These are phyloP conservation scores for Phytophthora brassicae DNA, from an alignment of 352 stramenopile species.

Conservation along the genomic window DNA sequence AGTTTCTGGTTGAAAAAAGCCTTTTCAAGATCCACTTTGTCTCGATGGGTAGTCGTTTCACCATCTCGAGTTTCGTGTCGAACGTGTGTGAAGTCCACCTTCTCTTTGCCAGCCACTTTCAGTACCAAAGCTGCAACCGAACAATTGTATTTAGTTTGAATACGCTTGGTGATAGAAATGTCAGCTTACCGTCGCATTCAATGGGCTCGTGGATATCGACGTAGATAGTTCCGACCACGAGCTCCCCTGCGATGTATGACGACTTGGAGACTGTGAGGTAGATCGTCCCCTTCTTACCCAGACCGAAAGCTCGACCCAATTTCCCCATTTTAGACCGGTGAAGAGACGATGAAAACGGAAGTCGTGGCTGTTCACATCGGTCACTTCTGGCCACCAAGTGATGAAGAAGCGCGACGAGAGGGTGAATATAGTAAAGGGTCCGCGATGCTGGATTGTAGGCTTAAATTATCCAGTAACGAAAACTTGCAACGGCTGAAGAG, in stretches of 20 bases:
- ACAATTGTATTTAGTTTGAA: neutral
- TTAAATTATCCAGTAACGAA: no score
- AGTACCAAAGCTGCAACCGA: constrained; percentile 55
- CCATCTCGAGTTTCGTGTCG: constrained; percentile 28
- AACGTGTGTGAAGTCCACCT: constrained; percentile 53
- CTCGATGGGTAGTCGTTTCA: constrained; percentile 28
- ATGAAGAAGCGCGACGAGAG: no score
- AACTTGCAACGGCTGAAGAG: no score
- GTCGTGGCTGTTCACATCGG: neutral
- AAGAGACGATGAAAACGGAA: constrained; percentile 18
- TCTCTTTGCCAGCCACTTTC: constrained; percentile 68
- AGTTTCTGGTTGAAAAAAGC: constrained; percentile 79
- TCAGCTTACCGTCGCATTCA: constrained; percentile 52
- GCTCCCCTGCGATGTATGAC: constrained; percentile 61
- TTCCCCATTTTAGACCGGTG: constrained; percentile 43
- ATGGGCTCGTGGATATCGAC: constrained; percentile 58
- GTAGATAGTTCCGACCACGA: constrained; percentile 58
- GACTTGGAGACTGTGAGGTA: constrained; percentile 50
- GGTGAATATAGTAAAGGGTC: no score
- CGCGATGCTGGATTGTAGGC: no score
- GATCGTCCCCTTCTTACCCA: constrained; percentile 71
- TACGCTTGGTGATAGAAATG: no score
- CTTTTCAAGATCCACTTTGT: constrained; percentile 39
- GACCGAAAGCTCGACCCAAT: constrained; percentile 48
- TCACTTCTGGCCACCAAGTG: neutral